A percentile compares a stretch with the other conserved stretches of the same genome.
phyloP scores from a whole-genome alignment of 176 grass and related monocot genomes.

The Themeda triandra region DNA sequence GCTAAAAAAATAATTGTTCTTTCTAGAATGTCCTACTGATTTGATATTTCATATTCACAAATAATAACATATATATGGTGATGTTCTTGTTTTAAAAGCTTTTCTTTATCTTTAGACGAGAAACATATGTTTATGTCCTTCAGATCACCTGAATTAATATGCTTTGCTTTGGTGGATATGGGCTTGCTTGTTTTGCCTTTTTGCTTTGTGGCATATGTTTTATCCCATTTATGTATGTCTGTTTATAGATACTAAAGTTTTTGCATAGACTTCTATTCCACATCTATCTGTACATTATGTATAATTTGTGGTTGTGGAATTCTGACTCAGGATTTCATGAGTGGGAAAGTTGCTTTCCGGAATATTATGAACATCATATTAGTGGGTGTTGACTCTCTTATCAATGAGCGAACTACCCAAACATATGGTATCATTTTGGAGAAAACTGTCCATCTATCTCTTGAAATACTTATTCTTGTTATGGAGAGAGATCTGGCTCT shows the following conservation, averaged over 20 bases:
- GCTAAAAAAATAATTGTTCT: background rate
- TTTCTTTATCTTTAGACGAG: background rate
- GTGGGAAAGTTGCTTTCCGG: constrained; percentile 75
- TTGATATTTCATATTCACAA: constrained; percentile 23
- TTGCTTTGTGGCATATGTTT: constrained; percentile 9
- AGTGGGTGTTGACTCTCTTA: constrained; percentile 70
- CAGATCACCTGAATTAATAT: constrained; percentile 8
- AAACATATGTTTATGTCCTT: background rate
- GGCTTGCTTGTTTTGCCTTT: constrained; percentile 17
- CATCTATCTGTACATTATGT: constrained; percentile 7
- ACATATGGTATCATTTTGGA: constrained; percentile 77
- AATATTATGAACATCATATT: constrained; percentile 92
- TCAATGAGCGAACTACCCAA: constrained; percentile 73
- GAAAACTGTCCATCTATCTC: constrained; percentile 80
- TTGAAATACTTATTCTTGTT: constrained; percentile 92
- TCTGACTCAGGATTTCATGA: constrained; percentile 85
- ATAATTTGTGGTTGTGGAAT: constrained; percentile 16
- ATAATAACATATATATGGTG: background rate
- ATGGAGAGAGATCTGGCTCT: constrained; percentile 83
- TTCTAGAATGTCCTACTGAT: background rate
- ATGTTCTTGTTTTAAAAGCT: background rate
- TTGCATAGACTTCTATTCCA: constrained; percentile 13
- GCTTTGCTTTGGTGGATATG: background rate
- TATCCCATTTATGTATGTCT: background rate
- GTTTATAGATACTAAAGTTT: constrained; percentile 12